Evolutionary conservation across 2,329 filamentous ascomycete species (phyloP), one percentile per base, ranked within the genome.

Genomic region (Xylariaceae sp.): DNA sequence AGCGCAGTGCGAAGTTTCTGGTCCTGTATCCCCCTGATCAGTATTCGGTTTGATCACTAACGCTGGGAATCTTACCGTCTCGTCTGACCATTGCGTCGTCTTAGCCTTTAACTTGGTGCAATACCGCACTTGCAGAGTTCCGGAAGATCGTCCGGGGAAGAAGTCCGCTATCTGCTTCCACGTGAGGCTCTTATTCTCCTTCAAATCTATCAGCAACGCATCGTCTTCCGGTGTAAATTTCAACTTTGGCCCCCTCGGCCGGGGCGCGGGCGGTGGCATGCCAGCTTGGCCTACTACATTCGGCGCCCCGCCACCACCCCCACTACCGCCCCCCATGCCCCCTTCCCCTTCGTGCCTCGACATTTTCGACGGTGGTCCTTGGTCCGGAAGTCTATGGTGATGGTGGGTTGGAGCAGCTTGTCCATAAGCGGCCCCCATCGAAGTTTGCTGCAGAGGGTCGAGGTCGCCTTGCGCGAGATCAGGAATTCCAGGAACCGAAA

Each of bases 101-200:
- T 95, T 95, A 11, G 88, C 88, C 66, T 94, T 95, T 36, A 95
- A 70, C 65, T 94, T 95, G 30, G 88, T 95, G 60, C 89, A 96
- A 61, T 96, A 96, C 24, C 89, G 82, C 38, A 96, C 89, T 63
- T 96, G 89, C 45, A 96, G 67, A 19, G 89, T 95, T 13, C 89
- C 89, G 31, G 86, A 94, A 42, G 86, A 92, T 41, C 89, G 74
- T 2, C 88, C 89, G 1, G 89, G 89, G 53, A 96, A 96, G 65
- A 95, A 95, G 58, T 95, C 89, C 40, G 88, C 87, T 56, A 96
- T 96, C 69, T 96, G 89, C 66, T 94, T 95, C 89, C 89, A 96
- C 4, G 89, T 94, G 59, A 96, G 70, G 57, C 87, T 89, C 63
- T 92, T 94, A 57, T 92, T 89, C 65, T 96, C 89, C 63, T 96